phyloP scores from a whole-genome alignment of 2,329 filamentous ascomycete species.

The Fusarium redolens region DNA sequence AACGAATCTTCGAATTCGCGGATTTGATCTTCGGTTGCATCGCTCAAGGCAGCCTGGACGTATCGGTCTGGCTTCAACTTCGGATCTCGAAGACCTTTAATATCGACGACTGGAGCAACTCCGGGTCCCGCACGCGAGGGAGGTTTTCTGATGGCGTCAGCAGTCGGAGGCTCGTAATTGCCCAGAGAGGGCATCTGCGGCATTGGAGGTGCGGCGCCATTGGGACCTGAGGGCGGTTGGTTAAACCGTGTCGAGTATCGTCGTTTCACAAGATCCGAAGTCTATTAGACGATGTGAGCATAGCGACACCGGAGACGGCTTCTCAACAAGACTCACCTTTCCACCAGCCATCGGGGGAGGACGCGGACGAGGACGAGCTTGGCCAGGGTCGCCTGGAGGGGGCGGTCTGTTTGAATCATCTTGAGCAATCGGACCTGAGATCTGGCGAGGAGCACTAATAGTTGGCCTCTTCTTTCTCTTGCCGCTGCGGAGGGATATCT shows the following conservation, averaged over 20 bases:
- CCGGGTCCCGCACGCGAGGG: constrained; percentile 59
- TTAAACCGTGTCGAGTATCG: constrained; percentile 95
- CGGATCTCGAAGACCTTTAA: constrained; percentile 82
- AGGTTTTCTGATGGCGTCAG: constrained; percentile 57
- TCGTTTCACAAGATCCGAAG: constrained; percentile 88
- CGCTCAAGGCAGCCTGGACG: constrained; percentile 77
- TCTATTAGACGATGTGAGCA: constrained; percentile 55
- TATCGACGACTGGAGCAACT: constrained; percentile 75
- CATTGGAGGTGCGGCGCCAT: constrained; percentile 76
- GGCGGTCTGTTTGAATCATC: constrained; percentile 53
- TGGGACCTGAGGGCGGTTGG: constrained; percentile 76
- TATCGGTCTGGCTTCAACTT: constrained; percentile 84
- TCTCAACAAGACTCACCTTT: constrained; percentile 58
- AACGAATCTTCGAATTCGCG: constrained; percentile 82
- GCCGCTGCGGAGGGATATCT: constrained; percentile 72
- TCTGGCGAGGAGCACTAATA: constrained; percentile 72
- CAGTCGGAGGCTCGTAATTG: constrained; percentile 65
- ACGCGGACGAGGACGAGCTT: constrained; percentile 56
- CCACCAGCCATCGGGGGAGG: constrained; percentile 64
- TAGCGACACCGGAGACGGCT: constrained; percentile 6
- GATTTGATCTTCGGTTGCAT: constrained; percentile 90
- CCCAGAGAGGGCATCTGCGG: constrained; percentile 72
- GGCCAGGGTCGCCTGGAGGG: constrained; percentile 40
- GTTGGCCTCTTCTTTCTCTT: constrained; percentile 71
- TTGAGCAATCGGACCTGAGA: constrained; percentile 69